A percentile compares a stretch with the other conserved stretches of the same genome.
Evolutionary conservation across 2,329 filamentous ascomycete genomes (phyloP).

Genomic region (Epichloe sp.): DNA sequence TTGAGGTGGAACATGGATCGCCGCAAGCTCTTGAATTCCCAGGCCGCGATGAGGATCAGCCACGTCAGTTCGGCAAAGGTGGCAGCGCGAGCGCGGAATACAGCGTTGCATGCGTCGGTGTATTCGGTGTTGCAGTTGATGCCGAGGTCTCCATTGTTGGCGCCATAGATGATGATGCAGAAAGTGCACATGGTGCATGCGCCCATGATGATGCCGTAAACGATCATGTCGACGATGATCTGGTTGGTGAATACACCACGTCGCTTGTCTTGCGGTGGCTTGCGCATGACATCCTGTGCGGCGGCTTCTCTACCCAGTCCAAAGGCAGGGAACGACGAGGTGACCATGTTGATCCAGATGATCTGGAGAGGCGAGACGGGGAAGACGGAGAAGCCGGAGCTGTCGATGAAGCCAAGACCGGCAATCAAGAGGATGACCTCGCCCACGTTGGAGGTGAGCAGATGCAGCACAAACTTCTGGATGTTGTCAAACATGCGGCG

Average conservation of each 20-base stretch:
- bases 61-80: slow-evolving; percentile 63
- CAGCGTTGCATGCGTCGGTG: slow-evolving; percentile 40
- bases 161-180: slow-evolving; percentile 48
- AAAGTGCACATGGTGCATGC: slow-evolving; percentile 53
- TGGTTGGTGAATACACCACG: slow-evolving; percentile 66
- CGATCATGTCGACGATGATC: slow-evolving; percentile 64
- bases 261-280: slow-evolving; percentile 59
- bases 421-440: slow-evolving; percentile 72
- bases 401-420: slow-evolving; percentile 70
- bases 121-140: slow-evolving; percentile 48
- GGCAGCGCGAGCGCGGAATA: slow-evolving; percentile 58
- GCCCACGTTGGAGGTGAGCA: slow-evolving; percentile 70
- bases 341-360: slow-evolving; percentile 91
- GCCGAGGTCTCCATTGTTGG: slow-evolving; percentile 42
- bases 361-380: slow-evolving; percentile 77
- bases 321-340: slow-evolving; percentile 76
- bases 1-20: slow-evolving; percentile 59
- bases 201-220: slow-evolving; percentile 70
- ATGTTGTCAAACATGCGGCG: slow-evolving; percentile 82
- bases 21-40: slow-evolving; percentile 64
- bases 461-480: slow-evolving; percentile 72
- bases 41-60: slow-evolving; percentile 60
- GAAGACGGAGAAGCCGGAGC: slow-evolving; percentile 61
- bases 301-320: slow-evolving; percentile 72
- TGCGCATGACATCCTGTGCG: slow-evolving; percentile 62